phyloP scores from a whole-genome alignment of 805 yeast species.

The Metschnikowia borealis region DNA sequence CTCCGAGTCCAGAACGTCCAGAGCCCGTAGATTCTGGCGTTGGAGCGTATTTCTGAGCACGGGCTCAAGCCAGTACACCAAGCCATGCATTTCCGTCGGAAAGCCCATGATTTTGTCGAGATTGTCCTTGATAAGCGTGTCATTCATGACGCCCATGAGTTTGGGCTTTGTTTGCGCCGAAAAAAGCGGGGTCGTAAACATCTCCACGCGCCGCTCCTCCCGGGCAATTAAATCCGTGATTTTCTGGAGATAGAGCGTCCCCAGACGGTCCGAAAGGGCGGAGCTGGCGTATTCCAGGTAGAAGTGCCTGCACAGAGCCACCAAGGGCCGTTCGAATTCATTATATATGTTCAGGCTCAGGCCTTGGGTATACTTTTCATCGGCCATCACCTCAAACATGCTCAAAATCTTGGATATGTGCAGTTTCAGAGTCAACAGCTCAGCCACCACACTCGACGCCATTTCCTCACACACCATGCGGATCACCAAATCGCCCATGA shows the following conservation, averaged over 20 bases:
- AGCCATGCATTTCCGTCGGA: slow-evolving; percentile 51
- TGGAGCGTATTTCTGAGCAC: slow-evolving; percentile 21
- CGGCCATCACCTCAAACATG: slow-evolving; percentile 68
- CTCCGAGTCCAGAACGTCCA: background rate
- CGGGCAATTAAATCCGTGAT: slow-evolving; percentile 52
- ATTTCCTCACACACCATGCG: slow-evolving; percentile 52
- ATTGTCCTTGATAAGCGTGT: slow-evolving; percentile 52
- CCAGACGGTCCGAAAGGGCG: slow-evolving; percentile 38
- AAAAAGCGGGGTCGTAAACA: slow-evolving; percentile 23
- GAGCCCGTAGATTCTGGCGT: background rate
- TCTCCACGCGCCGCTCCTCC: slow-evolving; percentile 56
- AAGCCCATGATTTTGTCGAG: slow-evolving; percentile 50
- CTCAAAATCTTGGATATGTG: slow-evolving; percentile 56
- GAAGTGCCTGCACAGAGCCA: slow-evolving; percentile 51
- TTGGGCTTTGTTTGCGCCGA: slow-evolving; percentile 47
- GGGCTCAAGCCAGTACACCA: slow-evolving; percentile 52
- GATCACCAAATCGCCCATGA: slow-evolving; percentile 50
- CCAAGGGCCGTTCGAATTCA: slow-evolving; percentile 63
- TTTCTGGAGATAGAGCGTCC: slow-evolving; percentile 52
- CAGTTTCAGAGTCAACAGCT: slow-evolving; percentile 42
- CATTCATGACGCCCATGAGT: slow-evolving; percentile 53
- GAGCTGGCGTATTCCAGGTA: slow-evolving; percentile 48
- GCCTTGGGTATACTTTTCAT: slow-evolving; percentile 24
- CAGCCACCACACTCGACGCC: slow-evolving; percentile 17
- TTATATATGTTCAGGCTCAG: slow-evolving; percentile 51